A percentile compares a stretch with the other conserved stretches of the same genome.
Conservation (phyloP, 1,284 basidiomycete species). For the Cryptococcus hybrid region DNA sequence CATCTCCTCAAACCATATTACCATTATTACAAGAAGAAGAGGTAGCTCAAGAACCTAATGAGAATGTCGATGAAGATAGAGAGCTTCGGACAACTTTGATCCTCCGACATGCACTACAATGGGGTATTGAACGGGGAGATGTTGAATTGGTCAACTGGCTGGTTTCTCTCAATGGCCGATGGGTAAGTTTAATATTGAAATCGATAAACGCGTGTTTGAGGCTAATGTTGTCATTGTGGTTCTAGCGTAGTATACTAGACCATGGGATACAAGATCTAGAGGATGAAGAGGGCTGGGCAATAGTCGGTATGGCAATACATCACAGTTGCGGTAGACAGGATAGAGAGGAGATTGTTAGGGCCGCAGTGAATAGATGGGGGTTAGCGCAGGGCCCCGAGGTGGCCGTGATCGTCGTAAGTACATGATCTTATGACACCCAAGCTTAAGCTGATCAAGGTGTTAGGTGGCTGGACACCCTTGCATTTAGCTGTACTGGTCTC, state of each 20-base stretch:
- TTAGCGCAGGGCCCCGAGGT: slow-evolving; percentile 26
- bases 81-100: slow-evolving; percentile 20
- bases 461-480: slow-evolving; percentile 92
- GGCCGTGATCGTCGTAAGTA: slow-evolving; percentile 25
- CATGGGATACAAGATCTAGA: slow-evolving; percentile 46
- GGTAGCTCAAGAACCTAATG: neutral
- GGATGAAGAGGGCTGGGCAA: slow-evolving; percentile 79
- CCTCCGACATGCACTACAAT: slow-evolving; percentile 36
- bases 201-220: slow-evolving; percentile 7
- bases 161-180: slow-evolving; percentile 25
- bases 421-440: neutral
- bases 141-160: slow-evolving; percentile 39
- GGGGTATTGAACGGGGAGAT: slow-evolving; percentile 38
- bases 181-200: slow-evolving; percentile 14
- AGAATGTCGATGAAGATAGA: neutral
- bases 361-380: slow-evolving; percentile 71
- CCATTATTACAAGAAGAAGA: slow-evolving; percentile 15
- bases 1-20: slow-evolving; percentile 14
- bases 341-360: slow-evolving; percentile 78
- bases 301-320: slow-evolving; percentile 75
- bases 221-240: neutral
- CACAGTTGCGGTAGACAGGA: slow-evolving; percentile 71
- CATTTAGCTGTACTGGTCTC: slow-evolving; percentile 88
- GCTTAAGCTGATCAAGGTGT: neutral
- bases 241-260: slow-evolving; percentile 36